Evolutionary conservation across 1,284 basidiomycete genomes (phyloP).

Genomic region (Apiotrichum gracile): DNA sequence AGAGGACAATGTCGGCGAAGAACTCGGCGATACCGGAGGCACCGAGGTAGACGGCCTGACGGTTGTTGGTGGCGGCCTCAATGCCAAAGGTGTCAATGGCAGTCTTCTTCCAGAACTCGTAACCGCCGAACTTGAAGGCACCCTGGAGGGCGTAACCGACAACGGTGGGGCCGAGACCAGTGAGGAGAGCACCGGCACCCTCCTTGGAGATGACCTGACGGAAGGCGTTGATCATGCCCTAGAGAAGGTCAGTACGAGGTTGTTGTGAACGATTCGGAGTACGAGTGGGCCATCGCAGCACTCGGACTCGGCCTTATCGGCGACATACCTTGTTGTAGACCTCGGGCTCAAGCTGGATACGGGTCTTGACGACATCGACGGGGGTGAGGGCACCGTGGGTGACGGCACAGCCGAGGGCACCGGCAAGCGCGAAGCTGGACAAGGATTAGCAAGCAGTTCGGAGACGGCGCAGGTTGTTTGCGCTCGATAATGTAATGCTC

Average conservation of each 20-base stretch:
- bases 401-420: constrained; percentile 84
- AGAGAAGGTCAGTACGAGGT: constrained; percentile 18
- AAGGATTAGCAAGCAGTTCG: background rate
- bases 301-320: no score
- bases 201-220: constrained; percentile 73
- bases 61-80: constrained; percentile 77
- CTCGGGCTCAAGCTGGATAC: constrained; percentile 79
- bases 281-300: no score
- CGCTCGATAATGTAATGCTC: no score
- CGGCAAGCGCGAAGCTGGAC: constrained; percentile 61
- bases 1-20: constrained; percentile 75
- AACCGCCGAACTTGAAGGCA: constrained; percentile 91
- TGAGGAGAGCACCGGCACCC: constrained; percentile 79
- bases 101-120: constrained; percentile 90
- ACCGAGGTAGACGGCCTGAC: constrained; percentile 88
- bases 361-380: constrained; percentile 92
- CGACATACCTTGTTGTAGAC: constrained; percentile 54
- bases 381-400: constrained; percentile 92
- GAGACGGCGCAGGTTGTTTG: background rate
- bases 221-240: constrained; percentile 67
- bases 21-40: constrained; percentile 90
- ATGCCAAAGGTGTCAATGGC: constrained; percentile 81
- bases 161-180: constrained; percentile 85
- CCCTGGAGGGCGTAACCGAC: constrained; percentile 94
- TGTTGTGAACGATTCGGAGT: background rate